Base-by-base conservation (phyloP, 768 basidiomycete species). In the Infundibulicybe gibba region DNA sequence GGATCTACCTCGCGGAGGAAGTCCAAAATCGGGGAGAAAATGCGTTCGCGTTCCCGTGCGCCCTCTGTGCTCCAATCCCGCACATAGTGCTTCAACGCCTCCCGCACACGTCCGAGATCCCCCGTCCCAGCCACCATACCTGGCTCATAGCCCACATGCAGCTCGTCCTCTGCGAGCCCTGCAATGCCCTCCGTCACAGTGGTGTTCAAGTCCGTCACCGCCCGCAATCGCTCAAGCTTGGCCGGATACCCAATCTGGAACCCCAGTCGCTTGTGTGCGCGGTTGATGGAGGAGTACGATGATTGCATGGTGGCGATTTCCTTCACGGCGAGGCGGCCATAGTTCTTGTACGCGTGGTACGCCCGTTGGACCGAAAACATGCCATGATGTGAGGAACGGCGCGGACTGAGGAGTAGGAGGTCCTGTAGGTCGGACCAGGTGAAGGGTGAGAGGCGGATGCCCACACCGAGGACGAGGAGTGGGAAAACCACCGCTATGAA, bases 61-160 rank as follows among this genome's bases (percentile, higher is more conserved):
- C 84, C 84, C 49, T 82, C 80, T 5, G 60, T 58, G 54, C 81
- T 83, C 85, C 85, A 87, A 56, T 88, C 85, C 5, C 85, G 71
- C 17, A 86, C 71, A 49, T 83, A 82, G 57, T 87, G 85, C 61
- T 83, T 84, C 49, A 88, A 56, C 2, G 80, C 60, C 59, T 86
- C 82, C 10, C 77, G 64, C 4, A 78, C 77, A 12, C 79, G 69
- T 17, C 68, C 70, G 10, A 82, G 56, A 50, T 80, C 76, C 6
- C 66, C 67, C 4, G 53, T 40, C 6, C 51, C 48, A 33, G 19
- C 35, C 32, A 44, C 30, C 14, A 30, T 33, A 40, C 20, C 32
- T 34, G 33, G 30, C 20, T 41, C 19, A 2, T 49, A 10, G 17
- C 17, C 66, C 17, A 61, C 47, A n/a, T 44, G 41, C 40, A 64